These are phyloP conservation scores for Fusarium mangiferae DNA, from an alignment of 2,329 filamentous ascomycete species.

Conservation along the genomic window DNA sequence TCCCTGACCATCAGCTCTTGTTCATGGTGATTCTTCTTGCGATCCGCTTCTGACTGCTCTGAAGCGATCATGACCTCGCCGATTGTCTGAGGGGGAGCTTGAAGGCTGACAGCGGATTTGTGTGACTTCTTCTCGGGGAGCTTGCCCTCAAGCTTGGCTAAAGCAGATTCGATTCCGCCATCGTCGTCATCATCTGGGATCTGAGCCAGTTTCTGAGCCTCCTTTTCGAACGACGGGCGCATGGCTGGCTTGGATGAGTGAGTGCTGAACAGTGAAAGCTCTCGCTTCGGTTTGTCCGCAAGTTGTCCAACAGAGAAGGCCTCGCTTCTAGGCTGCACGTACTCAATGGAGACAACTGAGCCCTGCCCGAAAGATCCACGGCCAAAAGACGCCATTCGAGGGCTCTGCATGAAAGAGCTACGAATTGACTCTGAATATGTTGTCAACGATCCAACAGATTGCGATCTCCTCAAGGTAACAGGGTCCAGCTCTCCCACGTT, in stretches of 20 bases:
- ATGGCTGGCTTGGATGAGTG: slow-evolving; percentile 71
- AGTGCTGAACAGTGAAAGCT: slow-evolving; percentile 68
- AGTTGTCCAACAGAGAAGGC: slow-evolving; percentile 69
- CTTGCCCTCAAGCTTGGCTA: slow-evolving; percentile 91
- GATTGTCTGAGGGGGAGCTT: slow-evolving; percentile 15
- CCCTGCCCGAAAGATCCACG: slow-evolving; percentile 36
- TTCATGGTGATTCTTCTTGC: slow-evolving; percentile 61
- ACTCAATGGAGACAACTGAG: slow-evolving; percentile 31
- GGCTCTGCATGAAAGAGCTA: slow-evolving; percentile 65
- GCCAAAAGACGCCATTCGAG: slow-evolving; percentile 45
- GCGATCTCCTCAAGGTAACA: slow-evolving; percentile 61
- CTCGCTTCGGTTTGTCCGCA: slow-evolving; percentile 60
- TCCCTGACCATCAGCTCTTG: slow-evolving; percentile 57
- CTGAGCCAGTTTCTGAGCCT: slow-evolving; percentile 85
- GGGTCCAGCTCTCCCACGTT: slow-evolving; percentile 71
- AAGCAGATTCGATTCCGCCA: slow-evolving; percentile 89
- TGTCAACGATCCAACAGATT: slow-evolving; percentile 68
- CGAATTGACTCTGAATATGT: slow-evolving; percentile 69
- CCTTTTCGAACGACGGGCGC: slow-evolving; percentile 85
- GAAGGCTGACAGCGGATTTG: slow-evolving; percentile 51
- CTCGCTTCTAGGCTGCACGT: slow-evolving; percentile 49
- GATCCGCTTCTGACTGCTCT: slow-evolving; percentile 42
- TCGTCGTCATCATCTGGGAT: slow-evolving; percentile 86
- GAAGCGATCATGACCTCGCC: slow-evolving; percentile 38
- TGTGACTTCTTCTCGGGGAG: slow-evolving; percentile 66